Evolutionary conservation across 176 grass and related monocot genomes (phyloP).

Genomic region (Carex littledalei): DNA sequence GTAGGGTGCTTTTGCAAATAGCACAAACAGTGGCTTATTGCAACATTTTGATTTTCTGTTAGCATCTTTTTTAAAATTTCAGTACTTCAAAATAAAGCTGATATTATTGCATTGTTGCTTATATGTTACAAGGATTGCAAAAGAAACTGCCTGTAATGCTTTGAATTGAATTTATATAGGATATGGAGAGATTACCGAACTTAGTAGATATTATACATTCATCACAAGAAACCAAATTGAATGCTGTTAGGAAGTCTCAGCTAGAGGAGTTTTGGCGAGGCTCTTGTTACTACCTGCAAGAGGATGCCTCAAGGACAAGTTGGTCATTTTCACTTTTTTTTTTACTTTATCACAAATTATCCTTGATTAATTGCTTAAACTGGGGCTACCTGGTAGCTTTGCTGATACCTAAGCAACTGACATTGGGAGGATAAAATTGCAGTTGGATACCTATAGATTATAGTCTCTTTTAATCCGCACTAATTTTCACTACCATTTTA

Average conservation of each 20-base stretch:
- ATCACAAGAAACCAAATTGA: slow-evolving; percentile 11
- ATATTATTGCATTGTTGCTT: background rate
- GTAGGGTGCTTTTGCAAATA: background rate
- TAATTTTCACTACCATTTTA: background rate
- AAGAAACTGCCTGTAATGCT: background rate
- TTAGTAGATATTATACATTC: background rate
- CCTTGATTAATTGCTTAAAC: background rate
- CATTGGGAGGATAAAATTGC: background rate
- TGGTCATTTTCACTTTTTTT: slow-evolving; percentile 7
- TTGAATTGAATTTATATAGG: slow-evolving; percentile 7
- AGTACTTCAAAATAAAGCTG: background rate
- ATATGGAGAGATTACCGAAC: slow-evolving; percentile 13
- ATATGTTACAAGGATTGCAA: background rate
- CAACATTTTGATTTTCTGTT: background rate
- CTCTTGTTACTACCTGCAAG: slow-evolving; percentile 35
- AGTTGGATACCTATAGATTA: background rate
- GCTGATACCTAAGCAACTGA: background rate
- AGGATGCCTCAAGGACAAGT: slow-evolving; percentile 27
- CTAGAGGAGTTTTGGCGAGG: slow-evolving; percentile 33
- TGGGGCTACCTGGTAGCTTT: background rate
- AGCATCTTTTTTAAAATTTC: background rate
- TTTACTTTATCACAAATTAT: background rate
- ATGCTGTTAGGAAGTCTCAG: background rate
- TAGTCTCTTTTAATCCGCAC: background rate
- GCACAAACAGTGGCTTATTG: background rate